A percentile compares a stretch with the other conserved stretches of the same genome.
Conservation (phyloP, 768 basidiomycete species). For the Lepiota subincarnata region DNA sequence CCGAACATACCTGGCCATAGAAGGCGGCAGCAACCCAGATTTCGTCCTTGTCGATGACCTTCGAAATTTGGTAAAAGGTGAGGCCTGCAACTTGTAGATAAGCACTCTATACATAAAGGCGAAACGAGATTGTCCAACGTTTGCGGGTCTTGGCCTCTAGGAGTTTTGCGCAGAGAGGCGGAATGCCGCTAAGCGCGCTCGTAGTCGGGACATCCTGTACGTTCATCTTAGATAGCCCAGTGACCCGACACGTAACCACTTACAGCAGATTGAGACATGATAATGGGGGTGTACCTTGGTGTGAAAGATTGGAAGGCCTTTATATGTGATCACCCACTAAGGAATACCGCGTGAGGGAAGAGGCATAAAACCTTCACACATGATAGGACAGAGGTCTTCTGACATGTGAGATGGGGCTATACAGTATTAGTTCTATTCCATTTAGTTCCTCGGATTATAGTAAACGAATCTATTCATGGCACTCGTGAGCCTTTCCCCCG, state of each 20-base stretch:
- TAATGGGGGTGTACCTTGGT: not conserved
- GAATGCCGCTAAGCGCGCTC: slow-evolving; percentile 44
- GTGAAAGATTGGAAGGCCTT: not conserved
- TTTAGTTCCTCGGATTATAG: not conserved
- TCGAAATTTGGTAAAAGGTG: slow-evolving; percentile 67
- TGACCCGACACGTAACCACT: not conserved
- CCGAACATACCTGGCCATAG: slow-evolving; percentile 62
- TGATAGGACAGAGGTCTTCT: not conserved
- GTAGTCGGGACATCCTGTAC: slow-evolving; percentile 38
- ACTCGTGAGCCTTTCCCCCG: slow-evolving; percentile 11
- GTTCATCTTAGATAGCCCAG: not conserved
- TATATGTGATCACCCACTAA: not conserved
- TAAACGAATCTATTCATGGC: slow-evolving; percentile 1
- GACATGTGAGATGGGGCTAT: not conserved
- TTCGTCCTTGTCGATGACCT: slow-evolving; percentile 66
- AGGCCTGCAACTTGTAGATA: slow-evolving; percentile 38
- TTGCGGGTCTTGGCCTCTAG: slow-evolving; percentile 67
- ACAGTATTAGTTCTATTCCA: slow-evolving; percentile 7
- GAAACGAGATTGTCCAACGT: slow-evolving; percentile 29
- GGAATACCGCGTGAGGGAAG: not conserved
- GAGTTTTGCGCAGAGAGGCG: slow-evolving; percentile 43
- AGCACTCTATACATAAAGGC: not conserved
- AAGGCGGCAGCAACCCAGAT: slow-evolving; percentile 82
- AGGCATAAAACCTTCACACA: not conserved
- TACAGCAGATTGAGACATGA: slow-evolving; percentile 12